Conservation (phyloP, 2,329 filamentous ascomycete genomes). For the Dryadomyces sulphureus region DNA sequence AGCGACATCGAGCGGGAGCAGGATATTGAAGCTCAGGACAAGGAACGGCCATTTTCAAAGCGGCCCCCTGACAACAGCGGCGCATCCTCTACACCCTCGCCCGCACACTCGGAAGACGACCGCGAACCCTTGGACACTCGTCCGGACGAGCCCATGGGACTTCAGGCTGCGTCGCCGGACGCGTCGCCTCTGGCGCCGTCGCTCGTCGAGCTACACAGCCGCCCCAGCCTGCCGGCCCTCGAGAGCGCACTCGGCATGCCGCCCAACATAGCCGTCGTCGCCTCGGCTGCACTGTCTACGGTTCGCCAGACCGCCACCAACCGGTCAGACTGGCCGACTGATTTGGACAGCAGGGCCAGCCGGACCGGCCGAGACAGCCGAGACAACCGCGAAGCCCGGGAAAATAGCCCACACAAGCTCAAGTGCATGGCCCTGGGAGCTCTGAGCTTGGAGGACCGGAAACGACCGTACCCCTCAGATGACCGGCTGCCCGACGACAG, state of each 20-base stretch:
- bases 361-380: too few relatives aligned
- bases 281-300: background rate
- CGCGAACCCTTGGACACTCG: background rate
- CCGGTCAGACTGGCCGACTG: too few relatives aligned
- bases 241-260: background rate
- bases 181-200: too few relatives aligned
- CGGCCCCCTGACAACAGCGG: too few relatives aligned
- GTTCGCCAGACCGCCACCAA: background rate
- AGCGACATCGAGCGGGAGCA: background rate
- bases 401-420: conserved; percentile 12
- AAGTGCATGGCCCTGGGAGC: conserved; percentile 18
- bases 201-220: too few relatives aligned
- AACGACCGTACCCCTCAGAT: background rate
- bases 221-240: too few relatives aligned
- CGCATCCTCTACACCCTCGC: too few relatives aligned
- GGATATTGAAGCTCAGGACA: too few relatives aligned
- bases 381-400: too few relatives aligned
- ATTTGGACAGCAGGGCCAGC: too few relatives aligned
- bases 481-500: background rate
- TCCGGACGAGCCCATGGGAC: background rate
- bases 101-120: background rate
- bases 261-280: conserved; percentile 4
- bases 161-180: too few relatives aligned
- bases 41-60: too few relatives aligned
- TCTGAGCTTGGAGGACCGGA: conserved; percentile 7